Conservation (phyloP, 805 yeast genomes). For the Kuraishia piskuri region DNA sequence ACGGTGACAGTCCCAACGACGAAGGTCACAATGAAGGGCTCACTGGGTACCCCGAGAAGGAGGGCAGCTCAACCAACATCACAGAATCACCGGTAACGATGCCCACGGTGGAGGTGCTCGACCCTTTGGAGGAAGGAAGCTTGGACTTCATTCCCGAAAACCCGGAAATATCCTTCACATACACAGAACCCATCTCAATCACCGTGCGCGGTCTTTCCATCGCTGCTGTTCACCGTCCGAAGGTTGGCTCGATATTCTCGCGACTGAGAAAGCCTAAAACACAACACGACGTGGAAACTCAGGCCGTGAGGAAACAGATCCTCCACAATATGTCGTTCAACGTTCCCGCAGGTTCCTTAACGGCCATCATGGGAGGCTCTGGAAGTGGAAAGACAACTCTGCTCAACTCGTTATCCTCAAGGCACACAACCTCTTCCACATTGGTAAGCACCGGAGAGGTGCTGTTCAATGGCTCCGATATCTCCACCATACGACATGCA, state of each 20-base stretch:
- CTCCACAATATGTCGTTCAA: slow-evolving; percentile 48
- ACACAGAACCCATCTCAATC: slow-evolving; percentile 16
- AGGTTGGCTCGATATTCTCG: not conserved
- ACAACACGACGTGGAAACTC: not conserved
- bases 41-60: not conserved
- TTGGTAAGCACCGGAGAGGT: slow-evolving; percentile 29
- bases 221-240: slow-evolving; percentile 6
- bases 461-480: slow-evolving; percentile 27
- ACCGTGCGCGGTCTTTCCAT: slow-evolving; percentile 17
- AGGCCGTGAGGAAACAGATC: slow-evolving; percentile 15
- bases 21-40: not conserved
- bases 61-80: not conserved
- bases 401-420: slow-evolving; percentile 53
- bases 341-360: slow-evolving; percentile 49
- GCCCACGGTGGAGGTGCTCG: not conserved
- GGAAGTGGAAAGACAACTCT: slow-evolving; percentile 85
- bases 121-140: not conserved
- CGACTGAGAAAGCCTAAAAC: not conserved
- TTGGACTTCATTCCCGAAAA: not conserved
- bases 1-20: no score
- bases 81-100: not conserved
- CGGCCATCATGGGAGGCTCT: slow-evolving; percentile 83
- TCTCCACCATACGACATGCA: slow-evolving; percentile 32
- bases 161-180: slow-evolving; percentile 10
- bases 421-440: slow-evolving; percentile 27